These are phyloP conservation scores for Nannizzia gypsea DNA, from an alignment of 2,329 filamentous ascomycete species.

Conservation along the genomic window DNA sequence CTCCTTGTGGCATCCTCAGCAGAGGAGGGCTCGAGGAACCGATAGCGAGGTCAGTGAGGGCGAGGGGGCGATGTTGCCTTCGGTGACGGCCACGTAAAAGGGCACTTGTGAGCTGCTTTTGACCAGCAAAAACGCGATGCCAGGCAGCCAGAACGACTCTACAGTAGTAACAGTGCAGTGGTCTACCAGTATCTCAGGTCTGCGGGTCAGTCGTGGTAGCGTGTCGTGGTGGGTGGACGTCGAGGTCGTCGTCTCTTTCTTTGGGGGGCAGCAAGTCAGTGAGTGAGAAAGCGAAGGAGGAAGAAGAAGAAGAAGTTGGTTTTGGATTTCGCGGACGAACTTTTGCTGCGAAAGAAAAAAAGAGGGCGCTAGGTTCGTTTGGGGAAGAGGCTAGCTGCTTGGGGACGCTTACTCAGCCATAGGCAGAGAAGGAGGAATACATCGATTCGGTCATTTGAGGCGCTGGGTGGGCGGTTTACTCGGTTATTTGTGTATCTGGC, in stretches of 20 bases:
- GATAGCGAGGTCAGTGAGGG: not conserved
- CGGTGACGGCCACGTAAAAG: not conserved
- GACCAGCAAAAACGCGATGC: not conserved
- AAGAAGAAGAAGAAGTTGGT: not conserved
- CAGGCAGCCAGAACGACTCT: not conserved
- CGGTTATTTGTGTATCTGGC: not conserved
- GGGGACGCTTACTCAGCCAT: too few species aligned
- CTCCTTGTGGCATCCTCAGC: conserved; percentile 34
- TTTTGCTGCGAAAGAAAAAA: not conserved
- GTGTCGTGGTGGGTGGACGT: not conserved
- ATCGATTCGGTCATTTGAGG: too few species aligned
- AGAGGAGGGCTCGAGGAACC: not conserved
- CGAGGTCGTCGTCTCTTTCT: not conserved
- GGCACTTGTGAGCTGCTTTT: not conserved
- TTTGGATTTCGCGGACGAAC: not conserved
- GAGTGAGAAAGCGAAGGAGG: not conserved
- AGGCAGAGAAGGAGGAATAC: too few species aligned
- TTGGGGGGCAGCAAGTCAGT: not conserved
- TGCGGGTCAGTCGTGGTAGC: not conserved
- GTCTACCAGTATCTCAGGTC: not conserved
- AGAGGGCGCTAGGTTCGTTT: not conserved
- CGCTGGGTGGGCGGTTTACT: too few species aligned
- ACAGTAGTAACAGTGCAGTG: not conserved
- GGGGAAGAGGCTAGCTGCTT: not conserved
- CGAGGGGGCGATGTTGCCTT: not conserved